Evolutionary conservation across 2,329 filamentous ascomycete species (phyloP).

Genomic region (Neurospora crassa): DNA sequence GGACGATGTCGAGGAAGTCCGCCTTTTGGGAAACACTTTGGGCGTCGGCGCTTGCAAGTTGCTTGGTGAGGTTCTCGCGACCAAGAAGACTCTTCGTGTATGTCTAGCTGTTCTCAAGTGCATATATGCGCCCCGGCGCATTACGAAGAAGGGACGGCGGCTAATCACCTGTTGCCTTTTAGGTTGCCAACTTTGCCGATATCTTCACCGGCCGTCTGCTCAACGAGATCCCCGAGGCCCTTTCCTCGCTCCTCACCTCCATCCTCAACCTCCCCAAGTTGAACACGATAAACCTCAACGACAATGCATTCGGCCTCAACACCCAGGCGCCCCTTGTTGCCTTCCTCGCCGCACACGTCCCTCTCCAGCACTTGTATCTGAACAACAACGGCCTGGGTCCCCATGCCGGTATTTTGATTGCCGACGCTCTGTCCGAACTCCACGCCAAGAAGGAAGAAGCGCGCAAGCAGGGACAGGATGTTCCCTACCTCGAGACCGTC

Average conservation of each 20-base stretch:
- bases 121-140: neutral
- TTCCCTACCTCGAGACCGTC: constrained; percentile 86
- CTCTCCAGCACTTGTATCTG: constrained; percentile 86
- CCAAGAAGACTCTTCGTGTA: constrained; percentile 75
- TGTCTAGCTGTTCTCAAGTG: constrained; percentile 2
- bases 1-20: constrained; percentile 73
- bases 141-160: neutral
- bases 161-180: constrained; percentile 11
- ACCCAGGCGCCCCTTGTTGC: constrained; percentile 86
- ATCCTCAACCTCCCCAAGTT: constrained; percentile 80
- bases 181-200: constrained; percentile 84
- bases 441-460: constrained; percentile 77
- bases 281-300: constrained; percentile 87
- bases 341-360: constrained; percentile 80
- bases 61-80: constrained; percentile 72
- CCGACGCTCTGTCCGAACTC: constrained; percentile 74
- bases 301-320: constrained; percentile 96
- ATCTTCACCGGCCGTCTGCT: constrained; percentile 95
- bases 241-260: constrained; percentile 75
- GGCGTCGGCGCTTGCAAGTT: constrained; percentile 81
- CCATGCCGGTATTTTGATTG: constrained; percentile 79
- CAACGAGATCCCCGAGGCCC: constrained; percentile 84
- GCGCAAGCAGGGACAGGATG: constrained; percentile 58
- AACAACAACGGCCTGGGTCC: constrained; percentile 98
- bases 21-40: constrained; percentile 82